These are phyloP conservation scores for Naematelia aurantialba DNA, from an alignment of 768 basidiomycete genomes.

Conservation along the genomic window DNA sequence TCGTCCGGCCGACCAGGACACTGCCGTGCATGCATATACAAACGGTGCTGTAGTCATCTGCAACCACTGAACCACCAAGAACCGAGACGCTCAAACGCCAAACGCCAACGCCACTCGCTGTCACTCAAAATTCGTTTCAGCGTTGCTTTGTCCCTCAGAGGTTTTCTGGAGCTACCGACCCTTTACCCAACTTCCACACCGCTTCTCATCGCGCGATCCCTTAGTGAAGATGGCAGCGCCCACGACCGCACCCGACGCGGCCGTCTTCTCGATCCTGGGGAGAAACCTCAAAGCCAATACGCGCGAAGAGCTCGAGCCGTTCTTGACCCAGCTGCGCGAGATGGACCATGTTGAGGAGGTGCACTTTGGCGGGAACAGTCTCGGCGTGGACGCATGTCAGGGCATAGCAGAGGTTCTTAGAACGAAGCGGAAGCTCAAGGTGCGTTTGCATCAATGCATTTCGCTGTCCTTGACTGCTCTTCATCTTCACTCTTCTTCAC, in stretches of 20 bases:
- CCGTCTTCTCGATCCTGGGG: slow-evolving; percentile 60
- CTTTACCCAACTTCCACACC: no score
- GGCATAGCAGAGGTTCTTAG: slow-evolving; percentile 76
- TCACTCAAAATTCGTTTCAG: no score
- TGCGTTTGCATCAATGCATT: slow-evolving; percentile 53
- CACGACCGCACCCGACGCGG: slow-evolving; percentile 18
- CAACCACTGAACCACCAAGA: no score
- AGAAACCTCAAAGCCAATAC: slow-evolving; percentile 76
- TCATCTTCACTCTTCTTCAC: not conserved
- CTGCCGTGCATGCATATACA: no score
- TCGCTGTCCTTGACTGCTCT: no score
- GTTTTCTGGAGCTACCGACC: no score
- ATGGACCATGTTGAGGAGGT: slow-evolving; percentile 74
- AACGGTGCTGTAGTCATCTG: no score
- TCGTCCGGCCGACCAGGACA: no score
- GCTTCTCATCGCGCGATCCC: not conserved
- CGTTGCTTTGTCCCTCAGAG: no score
- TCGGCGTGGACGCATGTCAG: slow-evolving; percentile 83
- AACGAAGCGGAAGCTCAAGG: slow-evolving; percentile 67
- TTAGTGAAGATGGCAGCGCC: not conserved
- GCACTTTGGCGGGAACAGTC: slow-evolving; percentile 87
- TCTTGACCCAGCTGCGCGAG: slow-evolving; percentile 55
- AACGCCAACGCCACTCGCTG: no score
- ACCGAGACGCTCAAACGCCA: no score
- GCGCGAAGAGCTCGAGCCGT: slow-evolving; percentile 68